Base-by-base conservation (phyloP, 2,329 filamentous ascomycete species). In the Exophiala sp. region DNA sequence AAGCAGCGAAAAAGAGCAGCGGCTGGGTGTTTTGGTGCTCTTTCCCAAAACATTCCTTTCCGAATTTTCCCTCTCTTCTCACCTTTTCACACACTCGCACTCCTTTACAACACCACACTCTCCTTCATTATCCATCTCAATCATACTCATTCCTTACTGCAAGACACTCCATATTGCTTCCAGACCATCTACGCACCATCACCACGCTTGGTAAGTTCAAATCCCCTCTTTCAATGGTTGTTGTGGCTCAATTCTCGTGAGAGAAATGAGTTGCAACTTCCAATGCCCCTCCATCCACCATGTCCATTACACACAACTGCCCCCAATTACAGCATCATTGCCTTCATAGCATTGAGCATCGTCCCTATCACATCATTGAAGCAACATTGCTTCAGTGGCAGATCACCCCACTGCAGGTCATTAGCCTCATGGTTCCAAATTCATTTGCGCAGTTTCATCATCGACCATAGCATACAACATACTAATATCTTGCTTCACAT, bases 101-200 rank as follows among this genome's bases (percentile, higher is more conserved):
- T 59, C 47, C 21, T 52, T 45, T 53, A 41, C 47, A 44, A 24
- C 43, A 40, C 38, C 47, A 35, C 20, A 46, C 38, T 51, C 40
- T 43, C 24, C 49, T 54, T 56, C 49, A 33, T 53, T 33, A 47
- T 47, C 32, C 44, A 35, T 47, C 50, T 50, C 50, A 42, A 34
- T 50, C 52, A 47, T 36, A 10, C 40, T 44, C 53, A 51, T 55
- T 51, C 47, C 24, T 56, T 52, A 46, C 44, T 41, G 21, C 54
- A 45, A 45, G 16, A 21, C 43, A 29, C 21, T 41, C 49, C 29
- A 41, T 40, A 47, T 50, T 51, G 35, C 18, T 48, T 52, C 33
- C 44, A 36, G 32, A 49, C 18, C 49, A 47, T 53, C 44, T 34
- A 18, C 21, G 11, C 12, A 43, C 63, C 50, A 65, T 59, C 49